Evolutionary conservation across 306 rosid genomes (phyloP).

Genomic region (Abrus precatorius): DNA sequence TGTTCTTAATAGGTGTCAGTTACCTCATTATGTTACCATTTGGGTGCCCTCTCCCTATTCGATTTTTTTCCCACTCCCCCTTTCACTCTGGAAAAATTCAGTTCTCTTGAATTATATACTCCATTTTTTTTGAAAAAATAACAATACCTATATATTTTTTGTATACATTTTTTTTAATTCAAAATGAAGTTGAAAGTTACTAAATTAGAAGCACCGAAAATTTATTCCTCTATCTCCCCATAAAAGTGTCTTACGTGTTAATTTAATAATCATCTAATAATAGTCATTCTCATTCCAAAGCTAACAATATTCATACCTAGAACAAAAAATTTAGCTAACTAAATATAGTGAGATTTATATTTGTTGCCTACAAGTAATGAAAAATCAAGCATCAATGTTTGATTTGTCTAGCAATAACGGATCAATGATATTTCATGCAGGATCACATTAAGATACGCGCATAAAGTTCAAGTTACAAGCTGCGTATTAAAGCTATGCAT

Average conservation of each 20-base stretch:
- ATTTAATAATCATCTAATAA: not conserved
- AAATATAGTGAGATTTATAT: not conserved
- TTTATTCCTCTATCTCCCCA: not conserved
- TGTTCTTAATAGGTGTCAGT: not conserved
- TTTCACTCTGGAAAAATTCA: too few relatives aligned
- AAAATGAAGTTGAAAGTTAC: too few relatives aligned
- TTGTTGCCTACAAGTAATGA: not conserved
- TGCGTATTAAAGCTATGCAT: constrained; percentile 40
- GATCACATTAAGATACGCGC: not conserved
- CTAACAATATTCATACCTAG: not conserved
- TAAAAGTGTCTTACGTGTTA: not conserved
- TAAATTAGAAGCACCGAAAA: too few relatives aligned
- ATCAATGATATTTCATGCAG: not conserved
- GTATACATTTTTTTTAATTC: too few relatives aligned
- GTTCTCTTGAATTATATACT: too few relatives aligned
- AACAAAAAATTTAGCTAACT: not conserved
- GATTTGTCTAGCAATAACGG: not conserved
- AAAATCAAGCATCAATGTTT: constrained; percentile 29
- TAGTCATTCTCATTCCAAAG: not conserved
- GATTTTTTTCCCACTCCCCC: not conserved
- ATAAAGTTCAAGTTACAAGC: constrained; percentile 19
- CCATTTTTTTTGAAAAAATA: too few relatives aligned
- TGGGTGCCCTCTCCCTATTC: not conserved
- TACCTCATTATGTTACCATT: not conserved
- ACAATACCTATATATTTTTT: too few relatives aligned